These are phyloP conservation scores for Pyrenochaeta sp. DNA, from an alignment of 2,329 filamentous ascomycete species.

Conservation along the genomic window DNA sequence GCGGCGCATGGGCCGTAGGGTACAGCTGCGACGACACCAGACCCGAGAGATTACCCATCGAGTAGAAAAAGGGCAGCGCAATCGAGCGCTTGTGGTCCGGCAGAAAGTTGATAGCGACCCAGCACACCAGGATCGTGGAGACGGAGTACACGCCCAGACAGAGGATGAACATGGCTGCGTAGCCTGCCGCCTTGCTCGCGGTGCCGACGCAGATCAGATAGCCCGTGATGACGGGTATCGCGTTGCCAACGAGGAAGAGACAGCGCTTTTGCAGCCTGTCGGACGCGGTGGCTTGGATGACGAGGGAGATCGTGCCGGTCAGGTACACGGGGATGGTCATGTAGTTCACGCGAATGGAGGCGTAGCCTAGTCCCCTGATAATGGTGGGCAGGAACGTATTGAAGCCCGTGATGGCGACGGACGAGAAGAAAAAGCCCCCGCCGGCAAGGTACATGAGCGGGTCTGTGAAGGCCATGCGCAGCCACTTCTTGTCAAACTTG, in stretches of 20 bases:
- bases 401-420: not conserved
- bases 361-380: slow-evolving; percentile 33
- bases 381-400: slow-evolving; percentile 44
- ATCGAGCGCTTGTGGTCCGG: slow-evolving; percentile 46
- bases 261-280: slow-evolving; percentile 30
- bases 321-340: slow-evolving; percentile 49
- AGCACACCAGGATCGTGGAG: slow-evolving; percentile 34
- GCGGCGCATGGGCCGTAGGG: slow-evolving; percentile 37
- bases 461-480: slow-evolving; percentile 1
- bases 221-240: slow-evolving; percentile 39
- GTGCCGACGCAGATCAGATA: slow-evolving; percentile 46
- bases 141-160: slow-evolving; percentile 30
- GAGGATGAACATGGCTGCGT: slow-evolving; percentile 45
- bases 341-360: slow-evolving; percentile 39
- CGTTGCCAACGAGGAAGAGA: slow-evolving; percentile 26
- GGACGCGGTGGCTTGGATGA: slow-evolving; percentile 33
- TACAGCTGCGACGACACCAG: slow-evolving; percentile 46
- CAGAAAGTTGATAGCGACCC: slow-evolving; percentile 45
- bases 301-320: slow-evolving; percentile 35
- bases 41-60: slow-evolving; percentile 38
- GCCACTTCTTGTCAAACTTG: slow-evolving; percentile 38
- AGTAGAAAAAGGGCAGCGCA: slow-evolving; percentile 39
- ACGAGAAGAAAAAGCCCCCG: not conserved
- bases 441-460: not conserved
- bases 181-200: slow-evolving; percentile 36